Conservation (phyloP, 2,329 filamentous ascomycete genomes). For the Aureobasidium melanogenum region DNA sequence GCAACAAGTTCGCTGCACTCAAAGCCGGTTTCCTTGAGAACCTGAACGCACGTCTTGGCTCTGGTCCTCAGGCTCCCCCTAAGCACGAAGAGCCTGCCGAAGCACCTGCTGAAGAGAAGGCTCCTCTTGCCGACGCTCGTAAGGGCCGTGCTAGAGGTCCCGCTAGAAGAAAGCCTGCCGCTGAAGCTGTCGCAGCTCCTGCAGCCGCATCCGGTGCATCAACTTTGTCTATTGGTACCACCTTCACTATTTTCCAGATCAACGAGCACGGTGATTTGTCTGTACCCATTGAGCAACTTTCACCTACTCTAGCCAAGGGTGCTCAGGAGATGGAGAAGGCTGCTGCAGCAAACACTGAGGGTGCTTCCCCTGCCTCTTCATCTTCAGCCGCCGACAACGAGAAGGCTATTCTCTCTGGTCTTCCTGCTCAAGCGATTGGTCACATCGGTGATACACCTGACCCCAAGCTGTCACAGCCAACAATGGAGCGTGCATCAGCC, state of each 20-base stretch:
- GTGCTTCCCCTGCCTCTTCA: conserved; percentile 18
- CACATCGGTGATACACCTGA: conserved; percentile 18
- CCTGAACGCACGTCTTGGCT: conserved; percentile 76
- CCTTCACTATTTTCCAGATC: conserved; percentile 34
- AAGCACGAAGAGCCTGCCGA: conserved; percentile 53
- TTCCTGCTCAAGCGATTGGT: conserved; percentile 15
- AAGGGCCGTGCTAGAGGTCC: conserved; percentile 87
- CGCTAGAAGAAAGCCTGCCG: conserved; percentile 60
- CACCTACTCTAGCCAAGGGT: conserved; percentile 12
- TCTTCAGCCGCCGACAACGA: not conserved
- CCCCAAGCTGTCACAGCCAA: conserved; percentile 13
- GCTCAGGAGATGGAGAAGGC: conserved; percentile 18
- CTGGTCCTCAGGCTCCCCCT: conserved; percentile 66
- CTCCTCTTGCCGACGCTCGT: conserved; percentile 76
- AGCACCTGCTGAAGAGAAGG: conserved; percentile 56
- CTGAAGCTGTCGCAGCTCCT: conserved; percentile 44
- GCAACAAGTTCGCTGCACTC: conserved; percentile 81
- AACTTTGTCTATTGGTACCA: conserved; percentile 34
- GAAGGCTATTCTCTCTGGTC: conserved; percentile 7
- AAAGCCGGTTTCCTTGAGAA: conserved; percentile 91
- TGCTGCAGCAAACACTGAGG: conserved; percentile 20
- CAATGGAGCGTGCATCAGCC: conserved; percentile 14
- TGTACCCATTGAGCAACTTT: conserved; percentile 19
- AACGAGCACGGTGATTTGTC: conserved; percentile 32
- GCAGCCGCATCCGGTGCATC: conserved; percentile 41